Base-by-base conservation (phyloP, 345 rosid species). In the Aegle marmelos region DNA sequence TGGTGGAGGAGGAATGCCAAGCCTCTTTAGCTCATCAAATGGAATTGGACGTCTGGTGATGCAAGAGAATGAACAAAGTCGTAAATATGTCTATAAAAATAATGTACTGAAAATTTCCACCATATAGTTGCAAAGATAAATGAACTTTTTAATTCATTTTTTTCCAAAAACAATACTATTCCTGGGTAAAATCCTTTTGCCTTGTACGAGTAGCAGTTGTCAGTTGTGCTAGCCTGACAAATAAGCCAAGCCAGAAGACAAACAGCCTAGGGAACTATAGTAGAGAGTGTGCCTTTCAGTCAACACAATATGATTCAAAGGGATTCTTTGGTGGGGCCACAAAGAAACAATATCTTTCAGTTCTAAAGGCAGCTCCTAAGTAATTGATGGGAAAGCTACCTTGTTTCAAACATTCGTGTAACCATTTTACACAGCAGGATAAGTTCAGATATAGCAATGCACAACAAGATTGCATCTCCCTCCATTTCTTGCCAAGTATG, bases 1-100 rank as follows among this genome's bases (percentile, higher is more conserved):
- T n/a, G 97, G 97, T 11, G 97, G 99, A 69, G 93, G 94, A 67
- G 92, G 89, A 82, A 95, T 95, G 61, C 95, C 94, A 45, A 95
- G 94, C 83, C 83, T 93, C 88, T 95, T 88, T 81, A 95, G 76
- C 56, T 91, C 97, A 78, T 94, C 93, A 73, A 79, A 84, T 33
- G 98, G 98, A 76, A 94, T 88, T 50, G 94, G 91, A 65, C 92
- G 94, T 79, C 97, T 94, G 87, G 58, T 73, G 74, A 54, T 57
- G 21, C 67, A 76, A 77, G 39, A 39, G 56, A 5, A 66, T 30
- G 50, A 27, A 48, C 33, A 68, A 68, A 67, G 76, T 69, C 84
- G 76, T 17, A 67, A 75, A 8, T 24, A 63, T 31, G 45, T 9
- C 54, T 16, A 30, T 33, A n/a, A 65, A 45, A 34, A 54, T 3